Conservation (phyloP, 2,329 filamentous ascomycete genomes). For the Fusarium continuum region DNA sequence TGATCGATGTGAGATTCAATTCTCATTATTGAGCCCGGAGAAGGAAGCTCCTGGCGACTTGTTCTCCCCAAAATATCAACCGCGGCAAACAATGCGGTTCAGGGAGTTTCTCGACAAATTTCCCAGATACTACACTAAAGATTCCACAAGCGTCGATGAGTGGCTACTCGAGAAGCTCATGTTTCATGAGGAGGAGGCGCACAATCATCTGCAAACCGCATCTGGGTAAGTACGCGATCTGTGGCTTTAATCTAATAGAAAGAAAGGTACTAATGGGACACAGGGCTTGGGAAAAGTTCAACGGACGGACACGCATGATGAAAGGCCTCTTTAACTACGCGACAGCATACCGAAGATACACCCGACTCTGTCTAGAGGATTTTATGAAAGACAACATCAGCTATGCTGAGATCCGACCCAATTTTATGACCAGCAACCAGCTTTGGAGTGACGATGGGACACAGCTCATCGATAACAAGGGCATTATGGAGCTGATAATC, state of each 20-base stretch:
- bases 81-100: constrained; percentile 57
- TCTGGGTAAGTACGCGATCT: constrained; percentile 57
- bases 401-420: constrained; percentile 76
- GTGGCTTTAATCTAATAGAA: too few species aligned
- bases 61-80: constrained; percentile 59
- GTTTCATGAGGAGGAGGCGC: constrained; percentile 68
- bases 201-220: constrained; percentile 59
- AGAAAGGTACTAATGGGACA: constrained; percentile 5
- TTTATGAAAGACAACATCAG: constrained; percentile 73
- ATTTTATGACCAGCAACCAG: constrained; percentile 71
- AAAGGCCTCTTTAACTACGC: constrained; percentile 77
- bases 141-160: constrained; percentile 46
- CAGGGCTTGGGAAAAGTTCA: constrained; percentile 70
- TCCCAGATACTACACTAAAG: constrained; percentile 36
- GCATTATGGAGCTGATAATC: constrained; percentile 69
- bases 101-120: constrained; percentile 52
- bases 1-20: constrained; percentile 67
- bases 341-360: constrained; percentile 69
- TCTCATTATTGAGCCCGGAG: constrained; percentile 58
- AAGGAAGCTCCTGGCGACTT: constrained; percentile 54
- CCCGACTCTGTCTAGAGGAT: constrained; percentile 65
- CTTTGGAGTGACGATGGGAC: constrained; percentile 67
- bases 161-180: constrained; percentile 72
- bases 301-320: constrained; percentile 74
- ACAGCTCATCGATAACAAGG: constrained; percentile 60